Percentiles rank a stretch among this genome's conserved stretches.
These are phyloP conservation scores for Salix brachista DNA, from an alignment of 345 rosid genomes.

Conservation along the genomic window DNA sequence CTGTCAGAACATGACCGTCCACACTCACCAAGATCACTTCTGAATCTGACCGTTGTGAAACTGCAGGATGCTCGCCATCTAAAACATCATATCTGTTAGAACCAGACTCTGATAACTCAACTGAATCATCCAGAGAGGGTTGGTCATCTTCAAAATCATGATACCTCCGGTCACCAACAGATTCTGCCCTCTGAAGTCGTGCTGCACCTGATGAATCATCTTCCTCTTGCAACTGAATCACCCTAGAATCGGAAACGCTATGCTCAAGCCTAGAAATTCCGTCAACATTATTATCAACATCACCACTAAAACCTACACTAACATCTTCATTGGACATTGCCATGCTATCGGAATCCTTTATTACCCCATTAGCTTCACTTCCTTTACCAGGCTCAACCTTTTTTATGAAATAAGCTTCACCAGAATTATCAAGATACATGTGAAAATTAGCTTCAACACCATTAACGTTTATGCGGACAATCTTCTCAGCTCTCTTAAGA, in stretches of 20 bases:
- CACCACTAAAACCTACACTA: conserved; percentile 15
- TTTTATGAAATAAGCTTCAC: conserved; percentile 80
- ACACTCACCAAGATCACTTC: conserved; percentile 80
- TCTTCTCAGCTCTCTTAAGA: conserved; percentile 78
- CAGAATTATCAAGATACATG: conserved; percentile 90
- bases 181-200: conserved; percentile 62
- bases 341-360: conserved; percentile 18
- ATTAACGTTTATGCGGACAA: conserved; percentile 70
- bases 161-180: conserved; percentile 56
- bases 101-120: conserved; percentile 50
- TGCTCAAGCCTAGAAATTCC: conserved; percentile 50
- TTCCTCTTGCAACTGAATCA: conserved; percentile 40
- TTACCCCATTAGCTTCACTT: conserved; percentile 19
- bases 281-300: conserved; percentile 15
- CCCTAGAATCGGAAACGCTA: conserved; percentile 59
- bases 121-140: conserved; percentile 44
- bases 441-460: conserved; percentile 74
- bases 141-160: conserved; percentile 73
- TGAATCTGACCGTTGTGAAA: conserved; percentile 50
- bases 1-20: conserved; percentile 78
- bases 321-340: conserved; percentile 16
- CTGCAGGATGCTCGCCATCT: conserved; percentile 41
- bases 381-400: conserved; percentile 55
- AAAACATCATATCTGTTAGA: conserved; percentile 46
- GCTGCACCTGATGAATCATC: conserved; percentile 30